Conservation (phyloP, 192 early-diverging fungal genomes). For the Gryganskiella cystojenkinii region DNA sequence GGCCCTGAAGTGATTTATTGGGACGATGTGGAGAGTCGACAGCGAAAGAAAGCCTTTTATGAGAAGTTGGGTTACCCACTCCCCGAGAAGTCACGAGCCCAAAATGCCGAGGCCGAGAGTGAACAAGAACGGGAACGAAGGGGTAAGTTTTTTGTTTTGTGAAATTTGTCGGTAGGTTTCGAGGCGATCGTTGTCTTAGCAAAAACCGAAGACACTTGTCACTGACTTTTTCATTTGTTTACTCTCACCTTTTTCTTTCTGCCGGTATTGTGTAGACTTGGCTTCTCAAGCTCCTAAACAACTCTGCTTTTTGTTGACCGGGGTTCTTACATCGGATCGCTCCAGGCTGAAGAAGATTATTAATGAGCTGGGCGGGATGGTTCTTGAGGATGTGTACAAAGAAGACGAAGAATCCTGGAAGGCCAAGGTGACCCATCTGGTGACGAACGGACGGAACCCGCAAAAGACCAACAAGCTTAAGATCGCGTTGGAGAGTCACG, state of each 20-base stretch:
- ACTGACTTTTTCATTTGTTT: not conserved
- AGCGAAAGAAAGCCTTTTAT: conserved; percentile 30
- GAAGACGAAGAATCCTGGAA: conserved; percentile 24
- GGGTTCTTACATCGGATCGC: conserved; percentile 15
- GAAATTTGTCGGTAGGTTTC: no score
- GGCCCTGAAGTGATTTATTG: conserved; percentile 29
- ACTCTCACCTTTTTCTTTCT: not conserved
- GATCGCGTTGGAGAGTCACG: conserved; percentile 10
- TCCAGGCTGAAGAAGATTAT: conserved; percentile 18
- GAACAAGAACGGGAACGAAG: no score
- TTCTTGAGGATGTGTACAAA: conserved; percentile 22
- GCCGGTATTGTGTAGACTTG: not conserved
- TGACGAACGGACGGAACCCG: conserved; percentile 44
- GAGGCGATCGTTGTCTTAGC: not conserved
- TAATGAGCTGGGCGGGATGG: conserved; percentile 20
- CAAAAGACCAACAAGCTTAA: conserved; percentile 37
- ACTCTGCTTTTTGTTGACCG: conserved; percentile 28
- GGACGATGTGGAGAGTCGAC: conserved; percentile 36
- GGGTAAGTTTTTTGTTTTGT: not conserved
- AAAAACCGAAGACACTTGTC: no score
- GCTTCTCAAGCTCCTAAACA: not conserved
- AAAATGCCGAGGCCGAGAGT: not conserved
- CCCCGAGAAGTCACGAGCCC: conserved; percentile 5
- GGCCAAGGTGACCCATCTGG: conserved; percentile 34
- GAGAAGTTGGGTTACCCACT: conserved; percentile 20